A percentile compares a stretch with the other conserved stretches of the same genome.
Evolutionary conservation across 441 rosid genomes (phyloP).

Genomic region (Pelargonium myrrhifolium): DNA sequence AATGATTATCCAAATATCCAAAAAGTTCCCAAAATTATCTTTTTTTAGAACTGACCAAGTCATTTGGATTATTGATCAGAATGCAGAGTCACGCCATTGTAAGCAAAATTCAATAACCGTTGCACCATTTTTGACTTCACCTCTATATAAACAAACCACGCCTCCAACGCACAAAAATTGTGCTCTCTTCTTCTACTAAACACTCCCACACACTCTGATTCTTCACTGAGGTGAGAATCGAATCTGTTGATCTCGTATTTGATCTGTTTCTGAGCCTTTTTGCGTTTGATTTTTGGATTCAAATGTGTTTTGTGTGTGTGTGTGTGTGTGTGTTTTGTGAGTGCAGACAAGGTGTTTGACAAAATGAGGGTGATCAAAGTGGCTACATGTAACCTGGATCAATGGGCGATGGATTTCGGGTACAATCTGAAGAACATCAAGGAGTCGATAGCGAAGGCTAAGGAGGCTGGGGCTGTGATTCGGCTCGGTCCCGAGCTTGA

Average conservation of each 20-base stretch:
- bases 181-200: not conserved
- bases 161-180: not conserved
- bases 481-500: conserved; percentile 96
- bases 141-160: not conserved
- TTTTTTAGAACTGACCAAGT: too few species aligned
- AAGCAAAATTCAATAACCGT: not conserved
- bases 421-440: conserved; percentile 65
- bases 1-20: too few species aligned
- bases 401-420: conserved; percentile 94
- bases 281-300: not conserved
- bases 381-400: conserved; percentile 83
- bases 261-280: not conserved
- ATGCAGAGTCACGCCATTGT: not conserved
- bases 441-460: conserved; percentile 61
- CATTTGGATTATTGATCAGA: not conserved
- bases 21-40: too few species aligned
- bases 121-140: not conserved
- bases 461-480: conserved; percentile 64
- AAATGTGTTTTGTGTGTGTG: not conserved
- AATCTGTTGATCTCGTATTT: not conserved
- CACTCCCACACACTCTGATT: not conserved
- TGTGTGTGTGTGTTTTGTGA: not conserved
- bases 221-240: not conserved
- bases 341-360: conserved; percentile 11
- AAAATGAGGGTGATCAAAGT: conserved; percentile 77